A percentile compares a stretch with the other conserved stretches of the same genome.
Evolutionary conservation across 2,329 filamentous ascomycete species (phyloP).

Genomic region (Xylariaceae sp.): DNA sequence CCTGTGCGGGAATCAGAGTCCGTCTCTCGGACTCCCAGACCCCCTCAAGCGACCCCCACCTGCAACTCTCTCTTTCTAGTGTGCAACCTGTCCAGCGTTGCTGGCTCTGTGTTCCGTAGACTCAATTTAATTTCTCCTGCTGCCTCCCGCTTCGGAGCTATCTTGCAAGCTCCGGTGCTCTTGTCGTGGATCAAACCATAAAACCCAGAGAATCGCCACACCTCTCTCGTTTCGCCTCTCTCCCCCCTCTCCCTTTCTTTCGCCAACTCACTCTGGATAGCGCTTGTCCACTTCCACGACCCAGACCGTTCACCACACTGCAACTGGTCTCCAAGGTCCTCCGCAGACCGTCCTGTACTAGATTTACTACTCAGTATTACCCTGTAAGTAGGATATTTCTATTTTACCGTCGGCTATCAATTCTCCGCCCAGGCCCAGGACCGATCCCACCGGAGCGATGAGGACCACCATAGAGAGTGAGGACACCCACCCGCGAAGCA

Average conservation of each 20-base stretch:
- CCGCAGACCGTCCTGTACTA: background rate
- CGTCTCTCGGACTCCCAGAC: conserved; percentile 31
- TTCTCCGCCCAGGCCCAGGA: background rate
- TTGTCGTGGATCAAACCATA: conserved; percentile 29
- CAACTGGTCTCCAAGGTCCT: background rate
- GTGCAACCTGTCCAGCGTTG: too few species aligned
- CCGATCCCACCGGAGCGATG: background rate
- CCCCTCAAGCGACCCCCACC: conserved; percentile 26
- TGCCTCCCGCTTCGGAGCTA: conserved; percentile 19
- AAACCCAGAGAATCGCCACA: conserved; percentile 34
- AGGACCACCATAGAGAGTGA: background rate
- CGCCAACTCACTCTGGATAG: conserved; percentile 30
- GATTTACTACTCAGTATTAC: background rate
- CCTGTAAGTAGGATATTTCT: conserved; percentile 19
- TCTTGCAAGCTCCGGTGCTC: conserved; percentile 12
- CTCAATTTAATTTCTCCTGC: conserved; percentile 18
- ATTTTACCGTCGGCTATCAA: background rate
- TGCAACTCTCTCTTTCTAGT: conserved; percentile 19
- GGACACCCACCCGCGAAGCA: background rate
- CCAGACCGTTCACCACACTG: conserved; percentile 16
- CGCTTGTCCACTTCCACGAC: conserved; percentile 20
- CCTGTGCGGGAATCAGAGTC: too few species aligned
- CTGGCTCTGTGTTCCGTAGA: too few species aligned
- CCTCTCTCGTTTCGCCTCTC: conserved; percentile 27
- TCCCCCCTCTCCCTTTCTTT: conserved; percentile 33